Evolutionary conservation across 2,329 filamentous ascomycete species (phyloP), one percentile per base, ranked within the genome.

Genomic region (Fusarium hainanense): DNA sequence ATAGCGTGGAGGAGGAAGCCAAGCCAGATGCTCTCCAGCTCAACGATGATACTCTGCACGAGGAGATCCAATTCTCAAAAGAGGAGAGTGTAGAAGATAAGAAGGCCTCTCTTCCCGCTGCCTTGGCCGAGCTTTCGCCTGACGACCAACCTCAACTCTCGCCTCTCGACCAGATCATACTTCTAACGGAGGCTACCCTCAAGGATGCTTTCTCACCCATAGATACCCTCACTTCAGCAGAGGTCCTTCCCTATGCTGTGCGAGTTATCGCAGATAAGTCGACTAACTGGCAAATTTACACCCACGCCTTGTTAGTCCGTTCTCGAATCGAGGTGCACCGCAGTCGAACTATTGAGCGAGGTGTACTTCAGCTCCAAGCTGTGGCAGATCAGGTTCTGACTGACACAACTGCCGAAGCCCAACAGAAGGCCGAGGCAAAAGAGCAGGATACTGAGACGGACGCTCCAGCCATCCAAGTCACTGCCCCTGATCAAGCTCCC

Each of bases 221-320:
- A 2, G 92, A 98, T 77, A 91, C 92, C 0, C 84, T 99, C 1
- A 98, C 94, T 0, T 87, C 94, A n/a, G 94, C 98, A 80, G 93
- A 98, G 77, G 95, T 97, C 7, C 81, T 97, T 2, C 96, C 96
- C 0, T 99, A 95, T 77, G 96, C 96, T 1, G 91, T 90, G 3
- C 89, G 96, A 42, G 96, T 98, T 0, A 85, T 99, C 3, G 88
- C 92, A 11, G 94, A 96, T 65, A 94, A 95, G 72, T 92, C 92
- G 47, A 95, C 93, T 1, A 99, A 98, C 79, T 99, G 96, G 96
- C 96, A 98, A 78, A 91, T 98, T 34, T 98, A 98, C 77, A 98
- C 96, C 0, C 94, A 98, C 77, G 96, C 94, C 0, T 84, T 99
- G 11, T 85, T 99, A 0, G 92, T 98, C 3, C 88, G 96, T 46